Evolutionary conservation across 306 rosid genomes (phyloP).

Genomic region (Medicago arabica): DNA sequence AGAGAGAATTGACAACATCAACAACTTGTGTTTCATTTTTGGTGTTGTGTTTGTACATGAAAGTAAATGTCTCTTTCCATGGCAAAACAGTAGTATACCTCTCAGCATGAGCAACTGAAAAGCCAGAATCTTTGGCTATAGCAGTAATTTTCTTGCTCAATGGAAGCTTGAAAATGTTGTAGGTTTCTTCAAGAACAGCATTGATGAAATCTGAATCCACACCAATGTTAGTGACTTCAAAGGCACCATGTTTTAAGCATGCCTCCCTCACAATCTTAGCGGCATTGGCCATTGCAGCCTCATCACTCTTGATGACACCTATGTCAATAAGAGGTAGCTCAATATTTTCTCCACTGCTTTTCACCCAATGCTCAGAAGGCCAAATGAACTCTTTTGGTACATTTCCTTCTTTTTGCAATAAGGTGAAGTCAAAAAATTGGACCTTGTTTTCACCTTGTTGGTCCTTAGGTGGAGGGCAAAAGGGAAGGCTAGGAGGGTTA

Average conservation of each 20-base stretch:
- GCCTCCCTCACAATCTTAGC: conserved; percentile 54
- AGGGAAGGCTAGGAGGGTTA: conserved; percentile 5
- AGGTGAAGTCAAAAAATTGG: conserved; percentile 41
- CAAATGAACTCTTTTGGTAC: conserved; percentile 60
- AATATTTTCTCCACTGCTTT: conserved; percentile 43
- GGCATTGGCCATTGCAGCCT: conserved; percentile 41
- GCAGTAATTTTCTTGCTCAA: conserved; percentile 46
- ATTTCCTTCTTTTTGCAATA: conserved; percentile 39
- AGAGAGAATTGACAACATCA: conserved; percentile 49
- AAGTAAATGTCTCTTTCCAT: conserved; percentile 70
- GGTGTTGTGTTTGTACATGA: conserved; percentile 20
- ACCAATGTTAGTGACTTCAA: conserved; percentile 73
- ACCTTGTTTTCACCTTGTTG: conserved; percentile 37
- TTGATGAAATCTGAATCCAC: conserved; percentile 46
- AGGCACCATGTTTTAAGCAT: conserved; percentile 66
- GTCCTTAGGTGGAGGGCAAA: conserved; percentile 29
- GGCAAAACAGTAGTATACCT: conserved; percentile 62
- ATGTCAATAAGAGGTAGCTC: conserved; percentile 62
- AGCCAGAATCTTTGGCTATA: conserved; percentile 47
- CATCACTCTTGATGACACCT: conserved; percentile 44
- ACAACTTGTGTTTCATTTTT: conserved; percentile 34
- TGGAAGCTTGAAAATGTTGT: conserved; percentile 59
- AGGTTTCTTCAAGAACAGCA: conserved; percentile 47
- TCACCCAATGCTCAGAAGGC: conserved; percentile 48
- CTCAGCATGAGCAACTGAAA: conserved; percentile 71